Evolutionary conservation across 2,329 filamentous ascomycete species (phyloP).

Genomic region (Paecilomyces niveus): DNA sequence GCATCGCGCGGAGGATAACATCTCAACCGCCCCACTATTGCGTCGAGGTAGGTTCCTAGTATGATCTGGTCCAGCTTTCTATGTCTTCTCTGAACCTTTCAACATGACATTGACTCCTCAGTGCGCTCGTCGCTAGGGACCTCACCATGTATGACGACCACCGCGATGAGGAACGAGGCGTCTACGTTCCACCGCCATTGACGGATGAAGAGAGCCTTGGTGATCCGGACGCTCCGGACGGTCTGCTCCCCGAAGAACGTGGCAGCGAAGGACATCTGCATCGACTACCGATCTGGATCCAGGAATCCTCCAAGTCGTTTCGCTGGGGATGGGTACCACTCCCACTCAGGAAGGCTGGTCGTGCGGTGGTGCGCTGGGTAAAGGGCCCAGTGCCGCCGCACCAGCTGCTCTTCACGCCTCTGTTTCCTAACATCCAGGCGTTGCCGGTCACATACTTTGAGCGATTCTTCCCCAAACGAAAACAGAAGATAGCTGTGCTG

Average conservation of each 20-base stretch:
- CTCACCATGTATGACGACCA: slow-evolving; percentile 5
- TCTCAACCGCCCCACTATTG: not conserved
- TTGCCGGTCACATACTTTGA: slow-evolving; percentile 38
- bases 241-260: slow-evolving; percentile 1
- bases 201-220: slow-evolving; percentile 4
- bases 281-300: slow-evolving; percentile 40
- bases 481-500: slow-evolving; percentile 38
- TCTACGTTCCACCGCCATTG: slow-evolving; percentile 4
- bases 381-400: slow-evolving; percentile 42
- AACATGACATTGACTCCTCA: not conserved
- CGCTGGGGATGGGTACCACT: slow-evolving; percentile 43
- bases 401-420: slow-evolving; percentile 38
- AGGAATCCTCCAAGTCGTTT: slow-evolving; percentile 41
- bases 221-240: slow-evolving; percentile 3
- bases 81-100: no score
- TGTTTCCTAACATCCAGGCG: slow-evolving; percentile 41
- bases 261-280: slow-evolving; percentile 1
- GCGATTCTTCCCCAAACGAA: slow-evolving; percentile 38
- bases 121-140: not conserved
- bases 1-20: not conserved
- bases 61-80: not conserved
- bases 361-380: slow-evolving; percentile 38
- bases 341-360: slow-evolving; percentile 36
- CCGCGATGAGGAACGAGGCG: slow-evolving; percentile 5
- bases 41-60: not conserved